Evolutionary conservation across 345 rosid species (phyloP), one percentile per base, ranked within the genome.

Genomic region (Dipteronia sinensis): DNA sequence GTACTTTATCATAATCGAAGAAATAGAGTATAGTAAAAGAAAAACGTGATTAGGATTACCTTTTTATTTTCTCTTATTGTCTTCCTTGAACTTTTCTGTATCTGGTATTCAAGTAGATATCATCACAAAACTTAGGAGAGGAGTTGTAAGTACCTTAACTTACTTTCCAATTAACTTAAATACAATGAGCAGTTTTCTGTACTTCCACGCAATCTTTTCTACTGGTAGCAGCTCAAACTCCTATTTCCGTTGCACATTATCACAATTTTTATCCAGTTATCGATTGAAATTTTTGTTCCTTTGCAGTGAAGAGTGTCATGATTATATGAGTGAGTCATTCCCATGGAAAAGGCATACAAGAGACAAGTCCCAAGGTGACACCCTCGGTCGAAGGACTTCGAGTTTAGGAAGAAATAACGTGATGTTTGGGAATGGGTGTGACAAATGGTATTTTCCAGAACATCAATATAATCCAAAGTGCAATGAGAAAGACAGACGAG

Each of bases 261-360:
- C 68, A 38, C 23, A 29, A 49, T 77, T 69, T 69, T 40, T 27
- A 20, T 76, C 22, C 10, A 20, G 5, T 38, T 17, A 53, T 44
- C 9, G 25, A 53, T 65, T 71, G 76, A 53, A 75, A 53, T 46
- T 20, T 82, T 23, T 82, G 47, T 85, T 69, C 17, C 38, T 67
- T 31, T 85, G 63, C 90, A 95, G 99, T 79, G 92, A 92, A 82
- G 91, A 92, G 58, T 79, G 81, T 38, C 91, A 83, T 72, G 90
- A 87, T 64, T 89, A 76, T 69, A 72, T 84, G 47, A 75, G 79
- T 64, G 97, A 89, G 63, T 86, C 91, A 20, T 92, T 83, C 79
- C 97, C 98, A 23, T 92, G 99, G 97, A 87, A 71, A 75, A 94
- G 90, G 77, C 94, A 92, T 58, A 79, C 89, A 67, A 89, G 89